phyloP scores from a whole-genome alignment of 495 filamentous ascomycete species.

The Xylaria telfairii region DNA sequence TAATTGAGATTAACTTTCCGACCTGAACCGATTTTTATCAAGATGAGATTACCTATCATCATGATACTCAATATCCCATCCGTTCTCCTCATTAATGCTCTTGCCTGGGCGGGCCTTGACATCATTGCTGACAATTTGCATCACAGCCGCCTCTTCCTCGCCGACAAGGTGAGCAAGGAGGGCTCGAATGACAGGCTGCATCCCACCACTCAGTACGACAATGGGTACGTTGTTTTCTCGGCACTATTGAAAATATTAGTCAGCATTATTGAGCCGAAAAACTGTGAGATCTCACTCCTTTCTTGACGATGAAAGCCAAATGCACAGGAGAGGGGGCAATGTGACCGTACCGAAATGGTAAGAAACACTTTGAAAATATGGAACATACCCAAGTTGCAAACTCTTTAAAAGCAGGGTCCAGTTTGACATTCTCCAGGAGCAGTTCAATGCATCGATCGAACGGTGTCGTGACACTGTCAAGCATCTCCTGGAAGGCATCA shows the following conservation, averaged over 20 bases:
- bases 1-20: slow-evolving; percentile 19
- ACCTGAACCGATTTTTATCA: neutral
- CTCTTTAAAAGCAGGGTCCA: slow-evolving; percentile 83
- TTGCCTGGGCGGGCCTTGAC: slow-evolving; percentile 71
- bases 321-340: neutral
- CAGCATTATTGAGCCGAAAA: neutral
- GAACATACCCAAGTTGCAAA: slow-evolving; percentile 77
- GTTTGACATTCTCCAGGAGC: slow-evolving; percentile 79
- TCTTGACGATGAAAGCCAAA: no score
- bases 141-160: slow-evolving; percentile 68
- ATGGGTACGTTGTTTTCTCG: slow-evolving; percentile 83
- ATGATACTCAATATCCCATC: slow-evolving; percentile 87
- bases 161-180: slow-evolving; percentile 81
- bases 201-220: slow-evolving; percentile 87
- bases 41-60: slow-evolving; percentile 73
- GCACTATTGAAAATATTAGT: slow-evolving; percentile 6
- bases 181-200: slow-evolving; percentile 88
- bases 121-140: slow-evolving; percentile 86
- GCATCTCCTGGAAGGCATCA: slow-evolving; percentile 86
- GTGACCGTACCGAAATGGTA: neutral
- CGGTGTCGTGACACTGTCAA: slow-evolving; percentile 77
- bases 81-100: slow-evolving; percentile 75
- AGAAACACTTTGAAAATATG: neutral
- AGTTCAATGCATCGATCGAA: slow-evolving; percentile 79
- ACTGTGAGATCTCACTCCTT: neutral